phyloP scores from a whole-genome alignment of 2,329 filamentous ascomycete genomes.

The Talaromyces verruculosus region DNA sequence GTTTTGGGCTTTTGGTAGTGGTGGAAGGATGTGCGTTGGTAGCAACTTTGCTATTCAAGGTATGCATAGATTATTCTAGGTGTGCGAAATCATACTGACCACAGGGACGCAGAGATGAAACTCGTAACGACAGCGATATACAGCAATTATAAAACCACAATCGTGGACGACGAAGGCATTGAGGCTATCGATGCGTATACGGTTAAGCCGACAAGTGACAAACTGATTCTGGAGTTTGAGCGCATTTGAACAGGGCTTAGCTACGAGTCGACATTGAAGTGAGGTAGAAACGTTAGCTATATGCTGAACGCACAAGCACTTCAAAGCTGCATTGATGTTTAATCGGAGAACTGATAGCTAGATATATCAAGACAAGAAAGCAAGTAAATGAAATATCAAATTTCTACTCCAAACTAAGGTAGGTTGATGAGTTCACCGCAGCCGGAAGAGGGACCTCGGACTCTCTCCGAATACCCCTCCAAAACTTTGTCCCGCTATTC shows the following conservation, averaged over 20 bases:
- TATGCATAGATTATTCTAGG: slow-evolving; percentile 25
- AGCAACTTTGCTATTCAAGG: slow-evolving; percentile 51
- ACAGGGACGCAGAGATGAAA: slow-evolving; percentile 64
- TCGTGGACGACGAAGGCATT: slow-evolving; percentile 64
- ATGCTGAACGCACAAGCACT: not conserved
- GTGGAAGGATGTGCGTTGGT: slow-evolving; percentile 52
- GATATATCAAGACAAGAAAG: not conserved
- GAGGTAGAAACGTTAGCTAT: not conserved
- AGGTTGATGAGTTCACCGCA: slow-evolving; percentile 2
- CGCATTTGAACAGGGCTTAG: slow-evolving; percentile 22
- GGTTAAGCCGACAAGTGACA: slow-evolving; percentile 57
- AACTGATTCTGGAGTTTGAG: slow-evolving; percentile 59
- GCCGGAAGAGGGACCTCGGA: not conserved
- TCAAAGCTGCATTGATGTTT: not conserved
- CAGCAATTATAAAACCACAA: slow-evolving; percentile 61
- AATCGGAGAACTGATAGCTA: not conserved
- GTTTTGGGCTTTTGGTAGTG: slow-evolving; percentile 55
- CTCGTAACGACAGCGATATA: slow-evolving; percentile 69
- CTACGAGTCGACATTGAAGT: not conserved
- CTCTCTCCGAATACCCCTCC: slow-evolving; percentile 1
- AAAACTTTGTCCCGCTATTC: not conserved
- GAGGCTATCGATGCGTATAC: slow-evolving; percentile 67
- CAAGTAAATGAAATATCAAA: not conserved
- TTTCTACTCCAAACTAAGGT: not conserved
- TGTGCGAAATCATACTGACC: not conserved